Percentiles rank a stretch among this genome's conserved stretches.
Evolutionary conservation across 495 filamentous ascomycete species (phyloP).

Genomic region (Xylaria acuta): DNA sequence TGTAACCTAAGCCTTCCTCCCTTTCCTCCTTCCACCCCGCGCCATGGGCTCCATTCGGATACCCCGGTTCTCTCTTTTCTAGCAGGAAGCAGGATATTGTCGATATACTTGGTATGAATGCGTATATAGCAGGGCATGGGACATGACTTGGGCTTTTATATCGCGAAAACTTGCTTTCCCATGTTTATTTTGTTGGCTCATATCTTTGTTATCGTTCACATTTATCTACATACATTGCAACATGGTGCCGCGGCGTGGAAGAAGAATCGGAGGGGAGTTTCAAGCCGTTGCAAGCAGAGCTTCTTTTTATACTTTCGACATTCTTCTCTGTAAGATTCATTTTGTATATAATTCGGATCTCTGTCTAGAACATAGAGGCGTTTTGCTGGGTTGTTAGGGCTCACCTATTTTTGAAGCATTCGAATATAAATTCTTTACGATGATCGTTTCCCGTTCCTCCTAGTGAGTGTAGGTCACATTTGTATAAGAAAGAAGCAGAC

Average conservation of each 20-base stretch:
- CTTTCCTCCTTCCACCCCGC: neutral
- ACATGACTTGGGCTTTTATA: neutral
- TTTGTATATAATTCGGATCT: slow-evolving; percentile 20
- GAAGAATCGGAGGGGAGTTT: slow-evolving; percentile 1
- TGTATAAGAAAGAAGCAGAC: neutral
- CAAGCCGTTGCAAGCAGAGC: neutral
- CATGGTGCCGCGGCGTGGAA: slow-evolving; percentile 5
- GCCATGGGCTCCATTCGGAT: neutral
- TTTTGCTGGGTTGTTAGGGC: slow-evolving; percentile 7
- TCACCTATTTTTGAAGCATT: neutral
- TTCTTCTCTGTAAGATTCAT: slow-evolving; percentile 4
- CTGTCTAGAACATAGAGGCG: slow-evolving; percentile 24
- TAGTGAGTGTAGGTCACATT: too few relatives aligned
- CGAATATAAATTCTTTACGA: slow-evolving; percentile 3
- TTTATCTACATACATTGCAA: neutral
- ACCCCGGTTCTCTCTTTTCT: neutral
- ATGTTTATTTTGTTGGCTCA: neutral
- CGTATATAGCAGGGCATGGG: slow-evolving; percentile 3
- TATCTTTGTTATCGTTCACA: neutral
- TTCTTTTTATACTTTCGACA: neutral
- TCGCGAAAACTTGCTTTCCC: neutral
- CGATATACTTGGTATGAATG: neutral
- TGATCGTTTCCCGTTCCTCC: neutral
- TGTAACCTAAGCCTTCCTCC: neutral
- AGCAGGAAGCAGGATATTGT: slow-evolving; percentile 5